Percentiles rank a stretch among this genome's conserved stretches.
Evolutionary conservation across 1,284 basidiomycete genomes (phyloP).

Genomic region (Mycosarcoma mackinlayi): DNA sequence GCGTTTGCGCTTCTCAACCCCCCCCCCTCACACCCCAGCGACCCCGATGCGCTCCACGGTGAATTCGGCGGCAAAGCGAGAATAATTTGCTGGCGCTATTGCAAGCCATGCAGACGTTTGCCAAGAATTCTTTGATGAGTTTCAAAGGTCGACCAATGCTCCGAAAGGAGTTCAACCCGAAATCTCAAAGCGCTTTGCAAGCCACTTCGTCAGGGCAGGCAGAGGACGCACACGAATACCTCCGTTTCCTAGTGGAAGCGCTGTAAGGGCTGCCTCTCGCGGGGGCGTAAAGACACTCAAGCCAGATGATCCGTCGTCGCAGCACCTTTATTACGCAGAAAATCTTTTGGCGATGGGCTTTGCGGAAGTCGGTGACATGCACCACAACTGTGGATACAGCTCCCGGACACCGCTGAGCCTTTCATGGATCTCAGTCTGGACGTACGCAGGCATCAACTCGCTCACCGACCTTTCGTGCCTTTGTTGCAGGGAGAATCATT

Average conservation of each 20-base stretch:
- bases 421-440: conserved; percentile 82
- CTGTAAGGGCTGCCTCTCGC: conserved; percentile 85
- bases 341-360: conserved; percentile 89
- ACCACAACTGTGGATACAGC: conserved; percentile 80
- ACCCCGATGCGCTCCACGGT: conserved; percentile 71
- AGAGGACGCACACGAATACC: conserved; percentile 99
- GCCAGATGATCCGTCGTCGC: conserved; percentile 75
- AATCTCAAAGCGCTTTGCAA: conserved; percentile 80
- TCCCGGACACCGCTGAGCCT: conserved; percentile 97
- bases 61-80: conserved; percentile 42
- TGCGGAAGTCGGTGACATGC: conserved; percentile 96
- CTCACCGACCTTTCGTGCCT: conserved; percentile 80
- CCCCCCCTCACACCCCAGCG: no score
- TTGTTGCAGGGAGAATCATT: conserved; percentile 85
- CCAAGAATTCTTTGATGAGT: conserved; percentile 70
- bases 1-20: conserved; percentile 77
- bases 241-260: conserved; percentile 92
- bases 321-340: conserved; percentile 94
- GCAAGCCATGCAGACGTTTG: conserved; percentile 73
- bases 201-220: conserved; percentile 86
- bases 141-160: conserved; percentile 32
- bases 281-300: conserved; percentile 76
- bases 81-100: conserved; percentile 52
- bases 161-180: conserved; percentile 56
- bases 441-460: conserved; percentile 72